Conservation (phyloP, 169 alveolate genomes). For the Plasmodium relictum region DNA sequence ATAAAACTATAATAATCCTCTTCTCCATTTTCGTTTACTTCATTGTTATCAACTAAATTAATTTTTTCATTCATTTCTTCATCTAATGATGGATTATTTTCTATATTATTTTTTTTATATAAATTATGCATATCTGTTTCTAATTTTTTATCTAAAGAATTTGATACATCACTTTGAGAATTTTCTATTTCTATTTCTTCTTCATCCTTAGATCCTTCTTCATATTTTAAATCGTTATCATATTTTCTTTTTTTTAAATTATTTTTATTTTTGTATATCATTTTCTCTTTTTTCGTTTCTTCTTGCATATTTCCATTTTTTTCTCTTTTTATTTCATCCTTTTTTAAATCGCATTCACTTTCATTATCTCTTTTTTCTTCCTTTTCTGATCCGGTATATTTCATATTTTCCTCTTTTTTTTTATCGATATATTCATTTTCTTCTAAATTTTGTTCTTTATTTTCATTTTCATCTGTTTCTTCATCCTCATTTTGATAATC, state of each 20-base stretch:
- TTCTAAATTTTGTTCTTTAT: neutral
- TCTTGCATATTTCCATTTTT: neutral
- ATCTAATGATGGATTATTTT: neutral
- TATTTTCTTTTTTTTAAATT: neutral
- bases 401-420: neutral
- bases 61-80: neutral
- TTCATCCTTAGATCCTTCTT: no score
- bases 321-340: neutral
- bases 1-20: constrained; percentile 20
- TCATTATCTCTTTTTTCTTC: neutral
- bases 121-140: neutral
- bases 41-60: neutral
- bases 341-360: neutral
- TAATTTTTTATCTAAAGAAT: no score
- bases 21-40: neutral
- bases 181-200: no score
- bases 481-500: neutral
- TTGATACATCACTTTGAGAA: no score
- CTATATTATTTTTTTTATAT: neutral
- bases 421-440: neutral
- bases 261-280: neutral
- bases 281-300: neutral
- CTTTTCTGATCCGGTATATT: neutral
- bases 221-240: neutral
- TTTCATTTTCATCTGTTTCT: neutral